phyloP scores from a whole-genome alignment of 306 rosid genomes.

The Trifolium repens region DNA sequence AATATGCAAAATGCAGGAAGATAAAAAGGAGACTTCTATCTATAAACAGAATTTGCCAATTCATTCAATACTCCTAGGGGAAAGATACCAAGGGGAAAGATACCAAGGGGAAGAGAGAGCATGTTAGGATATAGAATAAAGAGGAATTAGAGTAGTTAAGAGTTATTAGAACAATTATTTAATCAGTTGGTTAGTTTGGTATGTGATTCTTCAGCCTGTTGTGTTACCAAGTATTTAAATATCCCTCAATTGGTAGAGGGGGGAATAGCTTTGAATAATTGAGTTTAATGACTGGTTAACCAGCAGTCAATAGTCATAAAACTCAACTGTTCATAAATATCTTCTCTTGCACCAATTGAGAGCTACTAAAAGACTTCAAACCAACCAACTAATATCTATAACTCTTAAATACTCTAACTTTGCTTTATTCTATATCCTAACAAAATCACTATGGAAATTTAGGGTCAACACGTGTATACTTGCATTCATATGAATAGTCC shows the following conservation, averaged over 20 bases:
- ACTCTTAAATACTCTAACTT: neutral
- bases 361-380: neutral
- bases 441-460: neutral
- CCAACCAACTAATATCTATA: neutral
- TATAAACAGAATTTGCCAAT: neutral
- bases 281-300: neutral
- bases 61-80: constrained; percentile 4
- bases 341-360: neutral
- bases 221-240: neutral
- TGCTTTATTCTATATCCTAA: neutral
- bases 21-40: neutral
- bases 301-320: neutral
- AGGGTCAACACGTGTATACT: neutral
- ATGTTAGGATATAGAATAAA: neutral
- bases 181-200: neutral
- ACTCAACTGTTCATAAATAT: neutral
- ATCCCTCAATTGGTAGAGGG: neutral
- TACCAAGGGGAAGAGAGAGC: constrained; percentile 15
- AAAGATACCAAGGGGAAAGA: constrained; percentile 18
- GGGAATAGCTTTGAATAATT: neutral
- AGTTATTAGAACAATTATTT: neutral
- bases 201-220: neutral
- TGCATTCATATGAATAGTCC: neutral
- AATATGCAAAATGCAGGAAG: neutral
- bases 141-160: neutral